Evolutionary conservation across 1,284 basidiomycete genomes (phyloP).

Genomic region (Tilletia horrida): DNA sequence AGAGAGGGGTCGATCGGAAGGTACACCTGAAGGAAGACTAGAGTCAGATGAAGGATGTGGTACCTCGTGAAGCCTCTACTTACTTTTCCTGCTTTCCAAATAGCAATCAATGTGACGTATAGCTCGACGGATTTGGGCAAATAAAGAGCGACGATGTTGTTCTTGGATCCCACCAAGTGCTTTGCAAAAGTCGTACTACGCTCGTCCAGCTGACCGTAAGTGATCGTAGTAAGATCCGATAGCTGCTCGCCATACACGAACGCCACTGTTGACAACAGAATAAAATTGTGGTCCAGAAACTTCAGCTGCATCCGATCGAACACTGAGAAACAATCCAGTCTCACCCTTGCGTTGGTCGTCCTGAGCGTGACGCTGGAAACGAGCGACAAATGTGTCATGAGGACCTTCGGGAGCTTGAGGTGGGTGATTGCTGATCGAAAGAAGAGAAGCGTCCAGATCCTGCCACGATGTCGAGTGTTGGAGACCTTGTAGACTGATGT

Average conservation of each 20-base stretch:
- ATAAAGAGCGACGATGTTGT: constrained; percentile 37
- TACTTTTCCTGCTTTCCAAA: constrained; percentile 48
- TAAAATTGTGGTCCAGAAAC: neutral
- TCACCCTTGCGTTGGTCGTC: neutral
- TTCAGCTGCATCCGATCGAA: neutral
- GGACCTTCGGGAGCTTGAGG: neutral
- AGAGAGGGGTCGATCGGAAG: constrained; percentile 49
- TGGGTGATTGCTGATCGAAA: neutral
- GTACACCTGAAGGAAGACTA: constrained; percentile 25
- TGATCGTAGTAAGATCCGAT: constrained; percentile 23
- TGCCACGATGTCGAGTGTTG: neutral
- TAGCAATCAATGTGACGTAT: constrained; percentile 41
- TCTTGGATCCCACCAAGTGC: constrained; percentile 23
- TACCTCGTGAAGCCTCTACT: neutral
- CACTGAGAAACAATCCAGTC: neutral
- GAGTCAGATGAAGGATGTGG: neutral
- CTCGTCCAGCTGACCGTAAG: constrained; percentile 41
- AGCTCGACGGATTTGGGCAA: constrained; percentile 38
- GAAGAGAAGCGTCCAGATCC: neutral
- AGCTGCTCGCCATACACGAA: constrained; percentile 34
- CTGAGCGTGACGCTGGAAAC: neutral
- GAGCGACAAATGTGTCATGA: neutral
- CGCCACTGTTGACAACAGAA: constrained; percentile 28
- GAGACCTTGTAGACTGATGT: neutral
- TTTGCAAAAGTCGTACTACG: constrained; percentile 33